Evolutionary conservation across 164 flowering plant genomes (phyloP).

Genomic region (Magnolia kwangsiensis): DNA sequence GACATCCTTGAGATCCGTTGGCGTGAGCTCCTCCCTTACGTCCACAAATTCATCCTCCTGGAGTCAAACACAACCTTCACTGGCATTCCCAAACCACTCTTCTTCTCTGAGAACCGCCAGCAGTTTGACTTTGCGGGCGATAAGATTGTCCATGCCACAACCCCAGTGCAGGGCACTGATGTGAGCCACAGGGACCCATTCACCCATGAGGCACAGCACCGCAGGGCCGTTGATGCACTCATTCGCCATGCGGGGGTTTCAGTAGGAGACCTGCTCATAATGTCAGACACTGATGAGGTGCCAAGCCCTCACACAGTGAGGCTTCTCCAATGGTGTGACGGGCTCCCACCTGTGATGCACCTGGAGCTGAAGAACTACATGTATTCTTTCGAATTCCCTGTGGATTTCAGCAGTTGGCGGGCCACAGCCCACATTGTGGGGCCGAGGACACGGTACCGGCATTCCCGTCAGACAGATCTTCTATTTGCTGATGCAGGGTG

Average conservation of each 20-base stretch:
- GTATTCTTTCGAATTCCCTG: constrained; percentile 50
- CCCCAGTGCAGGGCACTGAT: constrained; percentile 5
- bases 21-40: constrained; percentile 29
- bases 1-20: constrained; percentile 37
- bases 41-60: constrained; percentile 27
- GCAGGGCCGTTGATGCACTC: constrained; percentile 28
- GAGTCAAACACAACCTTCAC: constrained; percentile 39
- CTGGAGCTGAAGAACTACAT: constrained; percentile 37
- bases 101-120: constrained; percentile 19
- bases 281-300: constrained; percentile 46
- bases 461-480: constrained; percentile 33
- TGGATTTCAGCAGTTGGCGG: constrained; percentile 43
- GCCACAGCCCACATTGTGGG: constrained; percentile 31
- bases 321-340: constrained; percentile 46
- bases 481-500: constrained; percentile 44
- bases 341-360: constrained; percentile 36
- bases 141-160: constrained; percentile 18
- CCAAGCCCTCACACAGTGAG: constrained; percentile 43
- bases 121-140: constrained; percentile 25
- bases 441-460: constrained; percentile 29
- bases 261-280: constrained; percentile 36
- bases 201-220: constrained; percentile 21
- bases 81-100: constrained; percentile 34
- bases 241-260: constrained; percentile 32
- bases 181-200: constrained; percentile 9